Evolutionary conservation across 305 asterid species (phyloP).

Genomic region (Fraxinus velutina): DNA sequence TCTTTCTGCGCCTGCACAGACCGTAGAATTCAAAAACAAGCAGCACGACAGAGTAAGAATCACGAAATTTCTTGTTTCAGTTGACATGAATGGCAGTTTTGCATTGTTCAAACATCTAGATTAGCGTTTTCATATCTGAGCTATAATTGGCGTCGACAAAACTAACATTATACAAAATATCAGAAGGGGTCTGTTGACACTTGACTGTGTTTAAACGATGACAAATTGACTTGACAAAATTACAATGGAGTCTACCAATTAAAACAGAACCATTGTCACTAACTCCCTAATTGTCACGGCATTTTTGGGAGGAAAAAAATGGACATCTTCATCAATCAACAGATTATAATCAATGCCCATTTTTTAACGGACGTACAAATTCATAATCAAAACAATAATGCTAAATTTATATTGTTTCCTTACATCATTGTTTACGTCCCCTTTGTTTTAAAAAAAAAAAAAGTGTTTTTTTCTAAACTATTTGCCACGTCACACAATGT

Average conservation of each 20-base stretch:
- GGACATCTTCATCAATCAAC: neutral
- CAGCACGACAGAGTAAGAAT: neutral
- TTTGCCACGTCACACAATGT: too few relatives aligned
- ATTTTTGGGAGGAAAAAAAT: neutral
- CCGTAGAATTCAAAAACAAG: neutral
- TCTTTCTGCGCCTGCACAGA: neutral
- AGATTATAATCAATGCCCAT: neutral
- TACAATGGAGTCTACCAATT: neutral
- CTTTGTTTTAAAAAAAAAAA: too few relatives aligned
- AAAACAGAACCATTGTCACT: neutral
- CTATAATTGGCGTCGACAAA: too few relatives aligned
- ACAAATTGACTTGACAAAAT: neutral
- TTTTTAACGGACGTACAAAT: neutral
- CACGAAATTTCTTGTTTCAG: neutral
- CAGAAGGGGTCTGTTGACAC: neutral
- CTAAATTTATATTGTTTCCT: too few relatives aligned
- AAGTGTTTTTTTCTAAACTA: too few relatives aligned
- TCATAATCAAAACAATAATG: neutral
- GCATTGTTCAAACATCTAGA: neutral
- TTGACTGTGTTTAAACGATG: neutral
- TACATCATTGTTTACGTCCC: too few relatives aligned
- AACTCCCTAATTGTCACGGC: neutral
- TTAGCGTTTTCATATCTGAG: neutral
- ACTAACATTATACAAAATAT: neutral
- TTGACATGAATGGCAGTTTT: neutral